Evolutionary conservation across 2,329 filamentous ascomycete genomes (phyloP).

Genomic region (Botrytis cinerea): DNA sequence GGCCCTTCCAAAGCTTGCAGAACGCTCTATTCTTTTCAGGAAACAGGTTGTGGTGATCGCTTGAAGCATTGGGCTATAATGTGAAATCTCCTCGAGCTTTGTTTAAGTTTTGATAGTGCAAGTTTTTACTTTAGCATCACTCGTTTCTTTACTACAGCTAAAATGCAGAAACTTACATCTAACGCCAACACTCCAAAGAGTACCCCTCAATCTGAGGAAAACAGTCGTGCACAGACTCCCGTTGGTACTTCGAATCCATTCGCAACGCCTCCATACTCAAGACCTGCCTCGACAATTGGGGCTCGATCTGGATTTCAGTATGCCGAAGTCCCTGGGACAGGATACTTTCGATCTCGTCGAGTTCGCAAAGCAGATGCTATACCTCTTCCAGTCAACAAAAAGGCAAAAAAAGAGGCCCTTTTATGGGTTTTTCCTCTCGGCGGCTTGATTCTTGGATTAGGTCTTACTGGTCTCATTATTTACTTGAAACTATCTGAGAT

Average conservation of each 20-base stretch:
- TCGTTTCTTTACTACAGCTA: constrained; percentile 4
- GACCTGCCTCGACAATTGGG: constrained; percentile 28
- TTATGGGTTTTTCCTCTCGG: constrained; percentile 73
- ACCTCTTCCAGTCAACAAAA: constrained; percentile 71
- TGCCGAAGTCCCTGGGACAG: constrained; percentile 27
- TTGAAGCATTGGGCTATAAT: constrained; percentile 21
- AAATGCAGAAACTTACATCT: constrained; percentile 21
- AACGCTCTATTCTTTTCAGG: constrained; percentile 17
- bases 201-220: constrained; percentile 20
- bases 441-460: constrained; percentile 69
- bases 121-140: constrained; percentile 15
- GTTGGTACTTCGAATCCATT: constrained; percentile 26
- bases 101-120: background rate
- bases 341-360: constrained; percentile 72
- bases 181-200: constrained; percentile 7
- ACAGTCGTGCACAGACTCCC: constrained; percentile 22
- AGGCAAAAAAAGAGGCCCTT: constrained; percentile 77
- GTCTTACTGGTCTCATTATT: constrained; percentile 66
- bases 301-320: constrained; percentile 29
- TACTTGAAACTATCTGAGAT: constrained; percentile 72
- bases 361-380: constrained; percentile 70
- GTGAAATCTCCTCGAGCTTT: constrained; percentile 20
- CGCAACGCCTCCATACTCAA: constrained; percentile 28
- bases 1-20: constrained; percentile 15
- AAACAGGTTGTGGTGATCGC: constrained; percentile 18